Evolutionary conservation across 495 filamentous ascomycete species (phyloP), one percentile per base, ranked within the genome.

Genomic region (Neurospora sp.): DNA sequence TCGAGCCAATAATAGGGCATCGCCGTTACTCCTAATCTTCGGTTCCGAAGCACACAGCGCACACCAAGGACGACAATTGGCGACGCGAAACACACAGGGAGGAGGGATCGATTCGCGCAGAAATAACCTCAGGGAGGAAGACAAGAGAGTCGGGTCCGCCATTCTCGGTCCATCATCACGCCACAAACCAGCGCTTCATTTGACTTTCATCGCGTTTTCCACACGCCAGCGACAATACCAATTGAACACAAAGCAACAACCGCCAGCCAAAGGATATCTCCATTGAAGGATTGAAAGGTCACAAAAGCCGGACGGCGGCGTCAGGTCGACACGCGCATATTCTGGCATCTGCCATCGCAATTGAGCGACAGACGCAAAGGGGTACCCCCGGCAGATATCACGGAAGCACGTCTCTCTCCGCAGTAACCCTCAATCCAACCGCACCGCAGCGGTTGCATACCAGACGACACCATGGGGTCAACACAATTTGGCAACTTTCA

Each of bases 401-500:
- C 53, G 27, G 53, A 65, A 65, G 53, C 53, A 65, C 53, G 53
- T 65, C 31, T 65, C 53, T 61, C 53, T 37, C 53, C 53, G 53
- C 53, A 65, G 14, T 18, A 35, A 18, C 7, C 18, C 22, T 12
- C 22, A 8, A 16, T 61, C 27, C 53, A 71, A 71, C 42, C 74
- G 71, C 73, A 41, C 69, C 31, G 69, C 71, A 46, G 71, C 71
- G 69, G 72, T 69, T 53, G 73, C 76, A 80, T 79, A 77, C 78
- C 71, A 74, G 73, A 73, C 69, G 59, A 69, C 76, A 79, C 77
- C 77, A 88, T 89, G 87, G 87, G 87, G 76, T 88, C 86, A 71
- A 89, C 93, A 71, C 90, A 93, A 77, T 97, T 96, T 83, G 94
- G 94, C 71, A 94, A 95, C 77, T 97, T 97, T 83, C 84, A 92